Evolutionary conservation across 2,329 filamentous ascomycete genomes (phyloP), one percentile per base, ranked within the genome.

Genomic region (Botryotinia globosa): DNA sequence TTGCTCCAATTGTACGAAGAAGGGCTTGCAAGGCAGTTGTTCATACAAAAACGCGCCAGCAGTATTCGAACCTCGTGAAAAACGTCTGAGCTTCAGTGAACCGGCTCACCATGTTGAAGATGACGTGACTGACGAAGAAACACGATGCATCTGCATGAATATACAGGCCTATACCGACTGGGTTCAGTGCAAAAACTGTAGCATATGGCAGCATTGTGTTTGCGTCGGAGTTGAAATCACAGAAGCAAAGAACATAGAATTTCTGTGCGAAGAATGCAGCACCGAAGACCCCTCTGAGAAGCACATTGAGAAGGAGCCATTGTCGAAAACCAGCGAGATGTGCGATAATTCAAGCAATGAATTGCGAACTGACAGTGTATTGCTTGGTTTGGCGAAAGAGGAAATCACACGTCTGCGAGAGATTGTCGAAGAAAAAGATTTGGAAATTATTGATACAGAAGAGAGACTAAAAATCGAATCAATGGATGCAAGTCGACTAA

Each of bases 161-260:
- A 22, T 8, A 12, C 42, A 70, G 58, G 22, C 16, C 9, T 63
- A 44, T 63, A 48, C n/a, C 51, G 18, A 34, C 44, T 70, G 56
- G 68, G 32, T 45, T 44, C 32, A 64, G 12, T 70, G 68, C 42
- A 63, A 37, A n/a, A n/a, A 64, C 25, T 70, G 68, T 5, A 44
- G 32, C 20, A 44, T 34, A 22, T 64, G 56, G 68, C 42, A 70
- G 44, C 68, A 70, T 12, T 44, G 32, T 18, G 7, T 64, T 48
- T 70, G 68, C 20, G 42, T 70, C n/a, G 62, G 39, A 32, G 39
- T 45, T 3, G 9, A 32, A 29, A 20, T 32, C 9, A 45, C 9
- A 64, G 42, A 64, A 45, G 62, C 62, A 22, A 18, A 45, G 29
- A 64, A 20, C 3, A 64, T 64, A 44, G 42, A 64, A 2, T 64